phyloP scores from a whole-genome alignment of 768 basidiomycete species.

The Heimioporus sp. region DNA sequence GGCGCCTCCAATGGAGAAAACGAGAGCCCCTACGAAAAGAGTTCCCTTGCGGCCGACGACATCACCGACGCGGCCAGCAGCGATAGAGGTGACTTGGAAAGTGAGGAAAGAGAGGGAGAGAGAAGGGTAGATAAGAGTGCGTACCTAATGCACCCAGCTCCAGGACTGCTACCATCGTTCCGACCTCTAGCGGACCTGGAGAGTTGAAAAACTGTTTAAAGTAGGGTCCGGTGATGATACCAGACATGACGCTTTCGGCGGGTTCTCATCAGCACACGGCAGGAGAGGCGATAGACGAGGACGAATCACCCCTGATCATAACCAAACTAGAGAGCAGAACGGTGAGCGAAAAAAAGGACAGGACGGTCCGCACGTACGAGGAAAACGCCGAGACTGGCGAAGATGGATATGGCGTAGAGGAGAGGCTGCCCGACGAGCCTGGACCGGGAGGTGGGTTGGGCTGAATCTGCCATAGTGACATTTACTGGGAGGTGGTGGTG shows the following conservation, averaged over 20 bases:
- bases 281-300: slow-evolving; percentile 3
- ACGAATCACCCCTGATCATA: slow-evolving; percentile 76
- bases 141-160: slow-evolving; percentile 89
- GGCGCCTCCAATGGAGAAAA: slow-evolving; percentile 85
- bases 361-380: slow-evolving; percentile 50
- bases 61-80: slow-evolving; percentile 88
- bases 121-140: slow-evolving; percentile 20
- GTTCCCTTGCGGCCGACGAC: slow-evolving; percentile 82
- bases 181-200: slow-evolving; percentile 70
- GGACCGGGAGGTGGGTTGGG: slow-evolving; percentile 31
- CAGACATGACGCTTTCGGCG: slow-evolving; percentile 72
- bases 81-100: slow-evolving; percentile 74
- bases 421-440: slow-evolving; percentile 76
- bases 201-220: slow-evolving; percentile 81
- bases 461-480: slow-evolving; percentile 53
- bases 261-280: slow-evolving; percentile 8
- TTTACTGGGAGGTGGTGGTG: slow-evolving; percentile 29
- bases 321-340: slow-evolving; percentile 53
- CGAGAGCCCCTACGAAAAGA: slow-evolving; percentile 74
- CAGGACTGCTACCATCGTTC: slow-evolving; percentile 95
- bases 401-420: slow-evolving; percentile 76
- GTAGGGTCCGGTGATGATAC: slow-evolving; percentile 85
- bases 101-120: neutral
- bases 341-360: slow-evolving; percentile 3
- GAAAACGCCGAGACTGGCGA: slow-evolving; percentile 83